A percentile compares a stretch with the other conserved stretches of the same genome.
These are phyloP conservation scores for Pascua guehoae DNA, from an alignment of 1,284 basidiomycete genomes.

Conservation along the genomic window DNA sequence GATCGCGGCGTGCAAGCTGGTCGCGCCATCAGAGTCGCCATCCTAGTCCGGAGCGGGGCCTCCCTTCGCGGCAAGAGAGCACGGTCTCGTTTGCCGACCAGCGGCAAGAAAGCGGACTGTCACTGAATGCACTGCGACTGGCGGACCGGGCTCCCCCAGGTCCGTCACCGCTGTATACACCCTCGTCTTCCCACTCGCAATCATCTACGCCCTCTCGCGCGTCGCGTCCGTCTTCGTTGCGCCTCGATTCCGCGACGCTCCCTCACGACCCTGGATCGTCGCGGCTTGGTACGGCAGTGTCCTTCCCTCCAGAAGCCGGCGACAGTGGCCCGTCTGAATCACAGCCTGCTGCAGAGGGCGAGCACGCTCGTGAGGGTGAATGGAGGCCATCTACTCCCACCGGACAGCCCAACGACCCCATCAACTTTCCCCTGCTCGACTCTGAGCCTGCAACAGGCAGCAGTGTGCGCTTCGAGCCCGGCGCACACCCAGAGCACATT, in stretches of 20 bases:
- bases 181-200: too few relatives aligned
- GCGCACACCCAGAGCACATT: too few relatives aligned
- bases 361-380: constrained; percentile 1
- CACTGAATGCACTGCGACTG: constrained; percentile 24
- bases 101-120: constrained; percentile 34
- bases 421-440: constrained; percentile 3
- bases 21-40: constrained; percentile 14
- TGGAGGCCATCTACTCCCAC: constrained; percentile 5
- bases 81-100: background rate
- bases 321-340: too few relatives aligned
- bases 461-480: background rate
- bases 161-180: too few relatives aligned
- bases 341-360: too few relatives aligned
- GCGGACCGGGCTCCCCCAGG: too few relatives aligned
- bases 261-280: too few relatives aligned
- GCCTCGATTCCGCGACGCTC: too few relatives aligned
- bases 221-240: too few relatives aligned
- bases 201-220: too few relatives aligned
- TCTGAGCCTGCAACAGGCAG: background rate
- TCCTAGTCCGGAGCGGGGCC: background rate
- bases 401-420: constrained; percentile 1
- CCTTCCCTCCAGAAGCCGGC: too few relatives aligned
- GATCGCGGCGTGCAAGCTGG: constrained; percentile 27
- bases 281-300: too few relatives aligned
- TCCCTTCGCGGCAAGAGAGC: constrained; percentile 1